Percentiles rank a stretch among this genome's conserved stretches.
Evolutionary conservation across 768 basidiomycete species (phyloP).

Genomic region (Leccinum obscurum): DNA sequence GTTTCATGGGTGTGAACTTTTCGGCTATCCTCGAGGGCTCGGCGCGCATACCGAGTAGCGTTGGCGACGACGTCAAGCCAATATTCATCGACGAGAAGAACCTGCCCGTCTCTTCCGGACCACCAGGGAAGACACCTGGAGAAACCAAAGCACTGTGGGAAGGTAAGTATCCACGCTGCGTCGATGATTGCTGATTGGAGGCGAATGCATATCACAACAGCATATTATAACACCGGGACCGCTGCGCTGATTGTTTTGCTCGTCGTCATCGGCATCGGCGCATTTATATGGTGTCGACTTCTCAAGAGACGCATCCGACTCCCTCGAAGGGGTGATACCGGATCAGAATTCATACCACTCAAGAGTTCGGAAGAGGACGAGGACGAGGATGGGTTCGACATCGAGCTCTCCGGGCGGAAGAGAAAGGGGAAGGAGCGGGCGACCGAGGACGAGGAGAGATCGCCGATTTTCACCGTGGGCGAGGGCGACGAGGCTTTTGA

Average conservation of each 20-base stretch:
- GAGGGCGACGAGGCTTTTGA: conserved; percentile 46
- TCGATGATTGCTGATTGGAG: not conserved
- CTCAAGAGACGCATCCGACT: conserved; percentile 30
- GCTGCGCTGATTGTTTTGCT: conserved; percentile 81
- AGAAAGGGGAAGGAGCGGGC: conserved; percentile 53
- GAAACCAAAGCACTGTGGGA: conserved; percentile 91
- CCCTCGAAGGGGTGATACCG: not conserved
- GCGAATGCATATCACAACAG: conserved; percentile 37
- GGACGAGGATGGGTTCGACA: conserved; percentile 47
- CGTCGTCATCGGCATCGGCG: conserved; percentile 62
- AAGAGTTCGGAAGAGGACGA: conserved; percentile 38
- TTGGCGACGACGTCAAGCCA: conserved; percentile 75
- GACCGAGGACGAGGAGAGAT: conserved; percentile 29
- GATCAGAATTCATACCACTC: conserved; percentile 75
- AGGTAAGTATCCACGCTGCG: conserved; percentile 45
- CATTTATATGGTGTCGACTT: conserved; percentile 77
- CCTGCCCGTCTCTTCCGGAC: conserved; percentile 37
- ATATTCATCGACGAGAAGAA: conserved; percentile 50
- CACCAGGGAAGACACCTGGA: conserved; percentile 59
- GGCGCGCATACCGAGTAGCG: conserved; percentile 74
- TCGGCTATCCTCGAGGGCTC: conserved; percentile 76
- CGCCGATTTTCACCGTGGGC: conserved; percentile 58
- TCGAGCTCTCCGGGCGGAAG: conserved; percentile 34
- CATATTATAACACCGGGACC: conserved; percentile 94
- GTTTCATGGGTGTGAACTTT: conserved; percentile 94